Evolutionary conservation across 805 yeast species (phyloP).

Genomic region (Yamadazyma sp.): DNA sequence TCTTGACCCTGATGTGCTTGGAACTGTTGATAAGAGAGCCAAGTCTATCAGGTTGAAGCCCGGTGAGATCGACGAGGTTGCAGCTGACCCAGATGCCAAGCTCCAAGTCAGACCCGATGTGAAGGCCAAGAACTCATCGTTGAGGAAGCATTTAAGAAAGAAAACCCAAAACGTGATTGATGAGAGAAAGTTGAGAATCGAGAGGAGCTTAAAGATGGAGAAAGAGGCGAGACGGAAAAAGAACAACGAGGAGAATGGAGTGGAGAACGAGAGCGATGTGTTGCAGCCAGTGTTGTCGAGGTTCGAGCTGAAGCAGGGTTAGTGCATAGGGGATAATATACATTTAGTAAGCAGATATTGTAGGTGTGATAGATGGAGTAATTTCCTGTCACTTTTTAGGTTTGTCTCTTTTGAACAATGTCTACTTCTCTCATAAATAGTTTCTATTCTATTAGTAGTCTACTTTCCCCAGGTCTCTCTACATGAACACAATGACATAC

Average conservation of each 20-base stretch:
- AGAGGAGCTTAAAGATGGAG: conserved; percentile 71
- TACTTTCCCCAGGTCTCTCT: no score
- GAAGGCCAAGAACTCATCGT: conserved; percentile 77
- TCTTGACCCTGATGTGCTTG: conserved; percentile 84
- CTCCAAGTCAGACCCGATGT: conserved; percentile 65
- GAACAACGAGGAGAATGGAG: conserved; percentile 44
- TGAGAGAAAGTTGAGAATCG: conserved; percentile 76
- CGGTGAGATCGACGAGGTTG: conserved; percentile 49
- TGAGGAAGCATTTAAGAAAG: conserved; percentile 79
- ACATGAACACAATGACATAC: no score
- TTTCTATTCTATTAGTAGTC: no score
- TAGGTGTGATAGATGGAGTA: no score
- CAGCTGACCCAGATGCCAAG: conserved; percentile 38
- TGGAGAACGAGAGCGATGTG: conserved; percentile 52
- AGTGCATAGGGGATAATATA: neutral
- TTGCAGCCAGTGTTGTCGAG: conserved; percentile 51
- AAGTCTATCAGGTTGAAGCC: conserved; percentile 62
- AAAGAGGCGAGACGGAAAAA: conserved; percentile 63
- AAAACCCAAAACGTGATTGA: conserved; percentile 83
- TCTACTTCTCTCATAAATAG: no score
- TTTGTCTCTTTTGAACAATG: no score
- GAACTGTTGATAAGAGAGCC: conserved; percentile 76
- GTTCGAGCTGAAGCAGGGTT: conserved; percentile 39
- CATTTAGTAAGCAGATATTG: conserved; percentile 1
- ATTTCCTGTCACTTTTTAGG: no score